Evolutionary conservation across 768 basidiomycete genomes (phyloP), one percentile per base, ranked within the genome.

Genomic region (Wakefieldia striispora): DNA sequence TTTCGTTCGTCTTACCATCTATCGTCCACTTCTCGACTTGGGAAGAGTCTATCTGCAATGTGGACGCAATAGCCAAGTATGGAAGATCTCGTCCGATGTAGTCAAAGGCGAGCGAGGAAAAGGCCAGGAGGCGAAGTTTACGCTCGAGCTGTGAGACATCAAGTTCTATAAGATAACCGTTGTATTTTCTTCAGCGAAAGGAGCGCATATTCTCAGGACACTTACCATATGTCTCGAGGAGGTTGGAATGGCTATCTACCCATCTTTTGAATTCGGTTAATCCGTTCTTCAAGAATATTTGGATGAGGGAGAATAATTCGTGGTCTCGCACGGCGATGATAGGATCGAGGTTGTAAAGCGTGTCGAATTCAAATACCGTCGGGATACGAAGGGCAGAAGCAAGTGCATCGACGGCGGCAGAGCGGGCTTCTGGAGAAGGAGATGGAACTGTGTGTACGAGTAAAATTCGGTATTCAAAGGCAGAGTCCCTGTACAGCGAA

Each of bases 21-120:
- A 94, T 93, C 35, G 84, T 82, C 89, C 90, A 93, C 60, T 80
- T 83, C 65, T 94, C 92, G 24, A 94, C 89, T 51, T 88, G 74
- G 21, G 77, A 71, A 19, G 67, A 52, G 21, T 82, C 77, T 8
- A 91, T 81, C 55, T 88, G 80, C 38, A 94, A 69, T 12, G 79
- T 74, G 24, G 81, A 73, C 1, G 85, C 84, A 33, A 95, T 81
- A 58, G 76, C 78, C 10, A 80, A 65, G 66, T 94, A 94, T 1
- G 84, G 69, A 13, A 95, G 73, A 57, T 84, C 82, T 40, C 80
- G 79, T 9, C 89, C 88, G 29, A 91, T 77, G 61, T 89, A 79
- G 56, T 85, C 74, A 63, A 87, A 85, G n/a, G 82, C 86, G 27
- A 93, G 76, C 0, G 87, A 82, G 13, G 89, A 82, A 43, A 93